A percentile compares a stretch with the other conserved stretches of the same genome.
These are phyloP conservation scores for Cutaneotrichosporon sp. DNA, from an alignment of 1,284 basidiomycete species.

Conservation along the genomic window DNA sequence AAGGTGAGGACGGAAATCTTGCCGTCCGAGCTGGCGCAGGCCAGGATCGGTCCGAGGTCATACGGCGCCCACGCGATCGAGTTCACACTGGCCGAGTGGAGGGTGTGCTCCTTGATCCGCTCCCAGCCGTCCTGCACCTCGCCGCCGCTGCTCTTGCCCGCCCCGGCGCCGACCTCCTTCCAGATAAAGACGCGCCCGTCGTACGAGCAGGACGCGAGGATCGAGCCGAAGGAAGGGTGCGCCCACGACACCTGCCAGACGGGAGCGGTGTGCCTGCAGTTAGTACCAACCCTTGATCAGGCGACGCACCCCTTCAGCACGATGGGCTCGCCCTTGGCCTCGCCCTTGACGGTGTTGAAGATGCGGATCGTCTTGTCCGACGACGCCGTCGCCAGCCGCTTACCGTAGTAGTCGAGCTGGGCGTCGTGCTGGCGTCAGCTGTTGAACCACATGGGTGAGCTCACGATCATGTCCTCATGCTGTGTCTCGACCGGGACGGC, in stretches of 20 bases:
- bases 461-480: slow-evolving; percentile 93
- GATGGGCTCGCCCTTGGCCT: slow-evolving; percentile 64
- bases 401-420: slow-evolving; percentile 96
- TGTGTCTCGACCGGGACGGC: slow-evolving; percentile 70
- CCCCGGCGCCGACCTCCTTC: slow-evolving; percentile 67
- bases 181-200: slow-evolving; percentile 98
- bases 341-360: slow-evolving; percentile 91
- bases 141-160: slow-evolving; percentile 53
- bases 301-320: slow-evolving; percentile 76
- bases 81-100: slow-evolving; percentile 92
- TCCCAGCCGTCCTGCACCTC: slow-evolving; percentile 66
- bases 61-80: slow-evolving; percentile 98
- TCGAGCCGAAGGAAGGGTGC: slow-evolving; percentile 93
- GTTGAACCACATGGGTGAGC: slow-evolving; percentile 49
- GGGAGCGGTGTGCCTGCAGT: slow-evolving; percentile 79
- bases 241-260: slow-evolving; percentile 99
- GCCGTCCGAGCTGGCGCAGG: slow-evolving; percentile 97
- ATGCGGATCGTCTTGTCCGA: slow-evolving; percentile 94
- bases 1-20: slow-evolving; percentile 96
- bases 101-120: slow-evolving; percentile 93
- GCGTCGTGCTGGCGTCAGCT: slow-evolving; percentile 77
- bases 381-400: slow-evolving; percentile 93
- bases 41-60: slow-evolving; percentile 93
- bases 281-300: background rate
- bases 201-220: slow-evolving; percentile 96